Evolutionary conservation across 345 rosid genomes (phyloP), one percentile per base, ranked within the genome.

Genomic region (Brassica juncea): DNA sequence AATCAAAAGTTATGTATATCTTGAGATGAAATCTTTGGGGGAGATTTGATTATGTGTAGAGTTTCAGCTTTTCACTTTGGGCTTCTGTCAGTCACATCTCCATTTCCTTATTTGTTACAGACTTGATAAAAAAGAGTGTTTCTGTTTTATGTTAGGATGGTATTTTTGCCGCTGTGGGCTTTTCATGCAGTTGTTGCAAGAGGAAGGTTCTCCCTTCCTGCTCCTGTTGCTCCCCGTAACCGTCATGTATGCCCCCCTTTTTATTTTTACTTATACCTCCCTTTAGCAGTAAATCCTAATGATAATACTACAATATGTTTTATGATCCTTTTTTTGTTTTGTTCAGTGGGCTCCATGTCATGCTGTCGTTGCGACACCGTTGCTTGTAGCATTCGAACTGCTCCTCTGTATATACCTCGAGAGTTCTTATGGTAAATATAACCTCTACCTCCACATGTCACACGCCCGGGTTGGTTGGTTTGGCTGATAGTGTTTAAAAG

Each of bases 261-360:
- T 65, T 23, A 0, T 23, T 23, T 23, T 23, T 23, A 23, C 25
- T 23, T 23, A 23, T 23, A 23, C 25, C 25, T 23, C 25, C 0
- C 25, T 23, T 23, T 23, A 23, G 25, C 25, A 23, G 27, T 12
- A 16, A 4, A 11, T 44, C 11, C 47, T 65, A 27, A 32, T 65
- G 44, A 69, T 68, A 6, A 49, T 25, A 47, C 32, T 47, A 9
- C 10, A 4, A 10, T 49, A 16, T 65, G 52, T 32, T 42, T 35
- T 35, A 8, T 78, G 49, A 66, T 72, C 32, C 55, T 55, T n/a
- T 66, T 82, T 6, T 54, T 49, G 55, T 49, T 49, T 66, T 86
- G 72, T 76, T 86, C 91, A 95, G 99, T 95, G 99, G 99, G 98
- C 99, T 70, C 99, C 99, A 16, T 95, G 99, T 84, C 99, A 95